Conservation (phyloP, 1,139 yeast genomes). For the Saccharomyces uvarum region DNA sequence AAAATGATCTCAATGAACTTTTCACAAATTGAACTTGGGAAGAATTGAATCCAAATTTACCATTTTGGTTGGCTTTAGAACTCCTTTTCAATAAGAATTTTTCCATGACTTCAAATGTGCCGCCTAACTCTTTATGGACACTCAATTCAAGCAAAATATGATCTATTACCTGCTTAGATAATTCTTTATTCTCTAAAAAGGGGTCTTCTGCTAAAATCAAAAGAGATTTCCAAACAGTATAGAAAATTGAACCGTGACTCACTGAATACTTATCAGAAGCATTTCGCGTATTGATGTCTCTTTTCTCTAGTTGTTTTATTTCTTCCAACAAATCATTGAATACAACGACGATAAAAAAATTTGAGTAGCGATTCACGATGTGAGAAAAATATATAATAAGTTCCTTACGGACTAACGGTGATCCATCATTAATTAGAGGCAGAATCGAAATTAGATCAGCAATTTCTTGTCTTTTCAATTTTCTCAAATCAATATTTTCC, state of each 20-base stretch:
- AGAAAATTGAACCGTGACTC: conserved; percentile 72
- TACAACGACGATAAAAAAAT: conserved; percentile 79
- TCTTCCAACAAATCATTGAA: conserved; percentile 82
- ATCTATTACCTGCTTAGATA: conserved; percentile 72
- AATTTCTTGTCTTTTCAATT: conserved; percentile 38
- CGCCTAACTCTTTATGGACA: conserved; percentile 58
- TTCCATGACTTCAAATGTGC: conserved; percentile 58
- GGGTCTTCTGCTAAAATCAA: conserved; percentile 84
- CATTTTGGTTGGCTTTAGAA: conserved; percentile 7
- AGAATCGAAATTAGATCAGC: conserved; percentile 40
- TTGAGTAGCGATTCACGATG: conserved; percentile 61
- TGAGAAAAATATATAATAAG: conserved; percentile 69
- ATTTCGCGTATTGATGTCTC: conserved; percentile 32
- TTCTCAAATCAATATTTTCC: conserved; percentile 29
- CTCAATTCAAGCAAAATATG: conserved; percentile 58
- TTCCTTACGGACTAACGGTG: conserved; percentile 82
- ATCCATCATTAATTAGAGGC: conserved; percentile 68
- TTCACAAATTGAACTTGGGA: conserved; percentile 15
- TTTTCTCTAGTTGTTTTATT: conserved; percentile 56
- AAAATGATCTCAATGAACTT: conserved; percentile 9
- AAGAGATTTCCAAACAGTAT: conserved; percentile 81
- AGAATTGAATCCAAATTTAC: conserved; percentile 12
- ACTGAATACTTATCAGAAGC: conserved; percentile 36
- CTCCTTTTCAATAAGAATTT: conserved; percentile 49
- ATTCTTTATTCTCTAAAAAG: conserved; percentile 66